Evolutionary conservation across 2,329 filamentous ascomycete species (phyloP), one percentile per base, ranked within the genome.

Genomic region (Torrubiella hemipterigena): DNA sequence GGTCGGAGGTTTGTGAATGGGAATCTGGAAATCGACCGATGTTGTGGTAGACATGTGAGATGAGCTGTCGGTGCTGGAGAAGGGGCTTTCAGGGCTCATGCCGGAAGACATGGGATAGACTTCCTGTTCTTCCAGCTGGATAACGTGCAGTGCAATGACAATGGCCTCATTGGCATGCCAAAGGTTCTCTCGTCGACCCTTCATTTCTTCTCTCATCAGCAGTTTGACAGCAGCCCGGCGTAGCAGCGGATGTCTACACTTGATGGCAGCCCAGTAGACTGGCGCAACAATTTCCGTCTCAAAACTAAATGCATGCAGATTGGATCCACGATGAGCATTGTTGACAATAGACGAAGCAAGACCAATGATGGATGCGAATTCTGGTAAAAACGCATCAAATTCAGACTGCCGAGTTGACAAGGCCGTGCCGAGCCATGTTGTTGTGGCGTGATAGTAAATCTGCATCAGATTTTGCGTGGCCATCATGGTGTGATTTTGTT

Each of bases 261-360:
- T 59, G 21, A 45, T 41, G 1, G 46, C 51, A 6, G 55, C 52
- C 38, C 57, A 65, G 39, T 59, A 63, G 1, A 65, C 39, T 1
- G 59, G 54, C 1, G 58, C 53, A 17, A 63, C 48, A 1, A 63
- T 32, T 14, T 60, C 56, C 10, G 56, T 60, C 23, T 63, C 59
- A 27, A 63, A 64, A 6, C 49, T 52, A 21, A 65, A 65, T 4
- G 41, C 42, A 14, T 27, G 43, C 31, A 32, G 41, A 29, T 29
- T 35, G 35, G 17, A 37, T 13, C 18, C 17, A 13, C 15, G 38
- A 30, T 1, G 40, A 25, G 20, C 19, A 17, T n/a, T 26, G 1
- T 42, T 37, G 12, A 53, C 43, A 13, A 56, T 45, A 0, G 47
- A 41, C 4, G 49, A 46, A 0, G 54, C 51, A 0, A 56, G 38